Percentiles rank a stretch among this genome's conserved stretches.
Conservation (phyloP, 2,329 filamentous ascomycete species). For the Diaporthe sp. region DNA sequence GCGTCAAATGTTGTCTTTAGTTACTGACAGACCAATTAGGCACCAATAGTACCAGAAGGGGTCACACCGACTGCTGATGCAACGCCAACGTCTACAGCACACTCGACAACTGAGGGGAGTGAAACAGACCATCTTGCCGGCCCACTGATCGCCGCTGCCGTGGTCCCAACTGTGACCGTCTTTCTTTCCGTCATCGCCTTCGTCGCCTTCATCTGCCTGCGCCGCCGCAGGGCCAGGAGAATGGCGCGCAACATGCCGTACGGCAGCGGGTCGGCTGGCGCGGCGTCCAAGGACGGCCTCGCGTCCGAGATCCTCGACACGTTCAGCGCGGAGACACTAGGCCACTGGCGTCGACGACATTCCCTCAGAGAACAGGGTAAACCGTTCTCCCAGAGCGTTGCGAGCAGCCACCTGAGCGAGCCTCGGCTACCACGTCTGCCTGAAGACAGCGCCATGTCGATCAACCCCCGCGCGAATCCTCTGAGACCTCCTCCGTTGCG, state of each 20-base stretch:
- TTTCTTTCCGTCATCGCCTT: neutral
- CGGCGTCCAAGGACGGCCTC: slow-evolving; percentile 5
- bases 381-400: slow-evolving; percentile 10
- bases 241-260: slow-evolving; percentile 21
- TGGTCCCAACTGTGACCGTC: slow-evolving; percentile 16
- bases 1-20: accelerated
- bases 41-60: neutral
- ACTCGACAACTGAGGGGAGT: neutral
- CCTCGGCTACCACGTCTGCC: neutral
- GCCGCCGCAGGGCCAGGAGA: slow-evolving; percentile 18
- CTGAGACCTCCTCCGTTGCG: slow-evolving; percentile 3
- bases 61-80: neutral
- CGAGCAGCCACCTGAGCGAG: slow-evolving; percentile 22
- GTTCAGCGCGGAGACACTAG: slow-evolving; percentile 6
- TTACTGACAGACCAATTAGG: neutral
- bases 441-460: slow-evolving; percentile 14
- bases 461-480: slow-evolving; percentile 2
- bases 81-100: neutral
- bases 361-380: neutral
- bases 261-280: neutral
- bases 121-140: slow-evolving; percentile 9
- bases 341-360: slow-evolving; percentile 1
- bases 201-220: slow-evolving; percentile 2
- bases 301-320: slow-evolving; percentile 23
- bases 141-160: slow-evolving; percentile 26